Evolutionary conservation across 1,284 basidiomycete genomes (phyloP).

Genomic region (Malassezia furfur): DNA sequence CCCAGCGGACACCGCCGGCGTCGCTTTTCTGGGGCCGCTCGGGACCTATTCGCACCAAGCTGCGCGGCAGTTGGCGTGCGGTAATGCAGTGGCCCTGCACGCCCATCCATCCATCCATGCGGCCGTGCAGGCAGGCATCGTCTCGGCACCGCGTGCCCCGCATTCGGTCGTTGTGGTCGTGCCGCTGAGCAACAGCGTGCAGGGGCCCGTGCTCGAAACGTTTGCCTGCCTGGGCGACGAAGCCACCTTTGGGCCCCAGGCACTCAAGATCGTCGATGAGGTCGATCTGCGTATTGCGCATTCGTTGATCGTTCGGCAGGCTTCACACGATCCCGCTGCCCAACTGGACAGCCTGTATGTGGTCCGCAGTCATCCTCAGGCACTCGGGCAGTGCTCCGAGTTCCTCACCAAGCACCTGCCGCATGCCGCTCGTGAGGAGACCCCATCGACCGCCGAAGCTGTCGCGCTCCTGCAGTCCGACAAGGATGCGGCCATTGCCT

Average conservation of each 20-base stretch:
- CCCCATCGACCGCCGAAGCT: slow-evolving; percentile 12
- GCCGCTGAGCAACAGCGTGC: slow-evolving; percentile 6
- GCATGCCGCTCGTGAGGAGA: background rate
- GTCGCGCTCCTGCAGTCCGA: background rate
- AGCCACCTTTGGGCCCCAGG: background rate
- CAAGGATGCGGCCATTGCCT: slow-evolving; percentile 8
- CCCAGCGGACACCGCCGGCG: too few species aligned
- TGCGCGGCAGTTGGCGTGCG: background rate
- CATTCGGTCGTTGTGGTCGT: slow-evolving; percentile 3
- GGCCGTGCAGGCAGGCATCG: background rate
- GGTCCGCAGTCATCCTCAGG: slow-evolving; percentile 17
- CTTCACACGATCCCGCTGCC: background rate
- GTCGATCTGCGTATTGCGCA: slow-evolving; percentile 10
- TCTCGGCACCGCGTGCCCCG: background rate
- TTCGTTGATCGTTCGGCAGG: slow-evolving; percentile 2
- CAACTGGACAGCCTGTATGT: background rate
- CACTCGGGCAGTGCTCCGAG: slow-evolving; percentile 12
- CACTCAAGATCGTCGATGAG: slow-evolving; percentile 6
- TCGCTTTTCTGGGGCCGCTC: slow-evolving; percentile 12
- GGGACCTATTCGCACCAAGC: slow-evolving; percentile 19
- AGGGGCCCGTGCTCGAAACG: slow-evolving; percentile 7
- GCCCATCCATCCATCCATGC: slow-evolving; percentile 1
- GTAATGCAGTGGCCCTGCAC: background rate
- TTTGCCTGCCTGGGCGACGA: background rate
- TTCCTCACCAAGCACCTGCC: slow-evolving; percentile 7